Evolutionary conservation across 768 basidiomycete genomes (phyloP).

Genomic region (Pisolithus orientalis): DNA sequence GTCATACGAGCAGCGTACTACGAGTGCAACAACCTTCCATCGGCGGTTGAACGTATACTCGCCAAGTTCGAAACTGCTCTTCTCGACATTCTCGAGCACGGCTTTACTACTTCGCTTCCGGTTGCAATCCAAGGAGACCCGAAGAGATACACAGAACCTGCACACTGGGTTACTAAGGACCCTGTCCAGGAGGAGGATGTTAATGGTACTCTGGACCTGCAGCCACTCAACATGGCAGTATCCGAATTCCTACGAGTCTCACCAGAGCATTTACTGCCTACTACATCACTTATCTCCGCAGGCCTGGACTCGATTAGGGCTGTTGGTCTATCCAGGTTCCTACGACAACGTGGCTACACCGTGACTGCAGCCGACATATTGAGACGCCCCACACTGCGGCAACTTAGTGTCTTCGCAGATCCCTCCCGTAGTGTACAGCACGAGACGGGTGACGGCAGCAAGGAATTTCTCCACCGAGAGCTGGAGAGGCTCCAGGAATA

Average conservation of each 20-base stretch:
- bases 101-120: conserved; percentile 1
- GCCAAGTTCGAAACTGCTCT: conserved; percentile 20
- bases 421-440: background rate
- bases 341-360: conserved; percentile 28
- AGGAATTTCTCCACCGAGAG: conserved; percentile 5
- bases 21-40: conserved; percentile 10
- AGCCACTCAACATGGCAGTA: conserved; percentile 9
- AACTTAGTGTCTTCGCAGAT: conserved; percentile 6
- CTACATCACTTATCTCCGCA: conserved; percentile 36
- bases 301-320: conserved; percentile 45
- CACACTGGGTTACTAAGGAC: background rate
- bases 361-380: conserved; percentile 35
- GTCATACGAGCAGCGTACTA: conserved; percentile 18
- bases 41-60: conserved; percentile 16
- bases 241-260: conserved; percentile 15
- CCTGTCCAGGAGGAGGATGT: background rate
- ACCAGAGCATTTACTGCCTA: conserved; percentile 6
- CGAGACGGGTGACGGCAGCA: conserved; percentile 7
- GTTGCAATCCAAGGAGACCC: background rate
- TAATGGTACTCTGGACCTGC: conserved; percentile 1
- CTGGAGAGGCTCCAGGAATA: conserved; percentile 13
- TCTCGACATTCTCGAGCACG: conserved; percentile 7
- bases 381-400: conserved; percentile 17
- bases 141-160: background rate
- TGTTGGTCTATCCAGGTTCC: conserved; percentile 33